Evolutionary conservation across 495 filamentous ascomycete species (phyloP), one percentile per base, ranked within the genome.

Genomic region (Podospora fimiseda): DNA sequence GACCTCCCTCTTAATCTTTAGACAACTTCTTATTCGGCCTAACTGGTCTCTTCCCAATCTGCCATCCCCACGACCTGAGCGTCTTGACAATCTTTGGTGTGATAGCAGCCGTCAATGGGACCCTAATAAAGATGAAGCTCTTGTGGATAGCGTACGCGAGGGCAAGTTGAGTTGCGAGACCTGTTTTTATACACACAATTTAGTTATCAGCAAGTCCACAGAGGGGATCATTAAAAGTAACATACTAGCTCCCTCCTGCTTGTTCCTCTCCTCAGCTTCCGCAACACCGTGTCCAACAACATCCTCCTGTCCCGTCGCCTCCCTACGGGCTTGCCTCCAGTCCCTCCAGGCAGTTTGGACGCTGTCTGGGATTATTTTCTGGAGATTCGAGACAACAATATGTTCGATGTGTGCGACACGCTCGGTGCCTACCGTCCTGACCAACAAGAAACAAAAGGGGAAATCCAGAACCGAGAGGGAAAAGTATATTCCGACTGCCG

Each of bases 101-200:
- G 13, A 96, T 78, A 1, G 89, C 92, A 11, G 86, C 91, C 2
- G 93, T 90, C 56, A 96, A 64, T 2, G 93, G 93, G 2, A 98
- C 87, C 8, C 93, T 80, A 49, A 97, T 70, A 68, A 99, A 96
- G 48, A 99, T 96, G 68, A 98, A 91, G 56, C 86, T 93, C 70
- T 99, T 99, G 75, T 99, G 93, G 47, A 99, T 86, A 0, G 92
- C 93, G 60, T 99, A 99, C 5, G 93, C 94, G 13, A 99, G 80
- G 13, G 87, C 93, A 21, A 97, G 73, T 60, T 96, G 90, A 3
- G 93, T 99, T 43, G 75, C 76, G 30, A 81, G 63, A 57, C 77
- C 76, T 68, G 50, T 50, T 16, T 55, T 5, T 59, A 43, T 7
- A 16, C 9, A 43, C 39, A 39, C 9, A 7, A 24, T 59, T 43